Base-by-base conservation (phyloP, 129 eudicot species). In the Chrysanthemum makinoi region DNA sequence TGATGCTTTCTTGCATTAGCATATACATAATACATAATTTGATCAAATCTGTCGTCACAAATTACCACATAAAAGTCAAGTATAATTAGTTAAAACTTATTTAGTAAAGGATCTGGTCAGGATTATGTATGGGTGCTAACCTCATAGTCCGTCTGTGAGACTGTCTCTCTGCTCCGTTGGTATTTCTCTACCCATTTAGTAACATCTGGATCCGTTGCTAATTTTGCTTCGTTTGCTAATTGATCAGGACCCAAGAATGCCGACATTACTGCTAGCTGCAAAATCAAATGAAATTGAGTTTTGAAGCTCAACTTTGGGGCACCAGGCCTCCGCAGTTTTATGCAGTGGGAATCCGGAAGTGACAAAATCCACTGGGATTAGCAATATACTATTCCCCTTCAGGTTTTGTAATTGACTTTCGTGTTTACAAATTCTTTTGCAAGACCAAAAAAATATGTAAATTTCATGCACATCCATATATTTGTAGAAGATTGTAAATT, bases 181-280 rank as follows among this genome's bases (percentile, higher is more conserved):
- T 94, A 94, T 66, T 94, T 94, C 69, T 87, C 84, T 69, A 94
- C 97, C 99, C 99, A 94, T 35, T 90, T 90, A 8, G 73, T 28
- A 46, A 94, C 97, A 39, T 89, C 93, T 16, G 93, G 89, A 80
- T 94, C 99, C 18, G 79, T 67, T 30, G 97, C 96, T 53, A 94
- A 80, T 65, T 82, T 78, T 57, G 86, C 83, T 79, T 90, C 99
- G 1, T 89, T 94, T 64, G 89, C 99, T 33, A 67, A 51, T 73
- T 94, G 99, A 78, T 94, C 93, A 18, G 96, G 97, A 64, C 99
- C 99, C 80, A 94, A 77, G 77, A 89, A 94, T 66, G 97, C 99
- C 26, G 99, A 94, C 99, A 94, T 88, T 12, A 94, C 99, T 52
- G 99, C 99, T 35, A 94, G 80, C 99, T 94, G 96, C 60, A 51